Evolutionary conservation across 768 basidiomycete genomes (phyloP).

Genomic region (Amanita subjunquillea): DNA sequence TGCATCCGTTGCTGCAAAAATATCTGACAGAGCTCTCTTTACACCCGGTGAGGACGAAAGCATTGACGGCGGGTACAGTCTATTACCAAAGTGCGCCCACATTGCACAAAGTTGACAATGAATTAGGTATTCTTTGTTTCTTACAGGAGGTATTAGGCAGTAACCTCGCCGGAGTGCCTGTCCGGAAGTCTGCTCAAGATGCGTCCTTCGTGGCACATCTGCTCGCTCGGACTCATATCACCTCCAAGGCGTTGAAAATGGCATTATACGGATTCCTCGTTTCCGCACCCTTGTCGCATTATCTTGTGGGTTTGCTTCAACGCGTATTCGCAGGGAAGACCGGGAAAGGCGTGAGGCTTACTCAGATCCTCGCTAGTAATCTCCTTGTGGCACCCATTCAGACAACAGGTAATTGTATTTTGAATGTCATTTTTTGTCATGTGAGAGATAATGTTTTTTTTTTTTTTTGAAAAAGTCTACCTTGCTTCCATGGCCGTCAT

Average conservation of each 20-base stretch:
- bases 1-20: conserved; percentile 45
- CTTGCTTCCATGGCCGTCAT: conserved; percentile 78
- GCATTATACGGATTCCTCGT: conserved; percentile 74
- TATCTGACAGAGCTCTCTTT: conserved; percentile 61
- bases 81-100: not conserved
- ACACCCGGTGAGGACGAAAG: conserved; percentile 75
- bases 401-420: conserved; percentile 39
- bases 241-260: conserved; percentile 74
- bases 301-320: conserved; percentile 64
- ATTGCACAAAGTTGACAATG: not conserved
- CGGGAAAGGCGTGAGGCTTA: conserved; percentile 49
- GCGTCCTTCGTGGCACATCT: conserved; percentile 40
- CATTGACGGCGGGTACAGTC: conserved; percentile 54
- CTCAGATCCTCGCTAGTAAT: conserved; percentile 69
- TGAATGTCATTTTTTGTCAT: not conserved
- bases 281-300: conserved; percentile 74
- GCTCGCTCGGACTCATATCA: conserved; percentile 48
- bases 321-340: conserved; percentile 70
- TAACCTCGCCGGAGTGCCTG: conserved; percentile 53
- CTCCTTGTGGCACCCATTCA: conserved; percentile 71
- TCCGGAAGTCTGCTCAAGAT: conserved; percentile 37
- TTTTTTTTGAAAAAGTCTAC: conserved; percentile 34
- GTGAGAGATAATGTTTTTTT: not conserved
- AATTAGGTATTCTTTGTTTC: conserved; percentile 43
- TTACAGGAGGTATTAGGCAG: conserved; percentile 78